Evolutionary conservation across 768 basidiomycete species (phyloP), one percentile per base, ranked within the genome.

Genomic region (Macrocybe gigantea): DNA sequence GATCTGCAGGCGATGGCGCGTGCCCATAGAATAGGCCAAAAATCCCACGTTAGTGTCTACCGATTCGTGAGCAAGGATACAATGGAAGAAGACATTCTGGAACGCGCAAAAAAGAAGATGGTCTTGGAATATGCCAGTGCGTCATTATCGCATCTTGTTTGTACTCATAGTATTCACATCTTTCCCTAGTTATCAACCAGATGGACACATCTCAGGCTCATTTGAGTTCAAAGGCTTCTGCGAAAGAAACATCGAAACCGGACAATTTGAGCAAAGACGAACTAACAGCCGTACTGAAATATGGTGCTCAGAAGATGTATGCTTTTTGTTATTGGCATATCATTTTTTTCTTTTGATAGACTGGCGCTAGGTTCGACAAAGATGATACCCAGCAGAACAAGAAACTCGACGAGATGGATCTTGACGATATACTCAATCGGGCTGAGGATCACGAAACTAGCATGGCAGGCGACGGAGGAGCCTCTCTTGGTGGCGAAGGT

Each of bases 21-120:
- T 52, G 96, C 96, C 0, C 96, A 99, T 71, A 88, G 96, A 50
- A 98, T 99, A 60, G 96, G 96, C 3, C 96, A 98, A 65, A 97
- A 98, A 71, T 89, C 87, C 34, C 96, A 99, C 68, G 96, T 99
- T 58, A 97, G 85, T 61, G 96, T 99, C 41, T 98, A 98, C 66
- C 87, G 95, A 29, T 93, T 98, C 63, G 93, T 99, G 60, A 94
- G 92, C 61, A 98, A 98, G 69, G 96, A 97, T 60, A 98, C 95
- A 13, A 96, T 98, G 83, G 96, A 98, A 68, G 96, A 98, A 69
- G 96, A 98, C 60, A 88, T 98, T 13, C 79, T 99, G 40, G 95
- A 99, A 70, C 80, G 95, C 44, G 96, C 96, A 8, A 94, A 94
- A 78, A 91, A 93, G 74, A 98, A 99, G 74, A 98, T 98, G 96